A percentile compares a stretch with the other conserved stretches of the same genome.
Conservation (phyloP, 208 protist genomes). For the Crithidia expoeki region DNA sequence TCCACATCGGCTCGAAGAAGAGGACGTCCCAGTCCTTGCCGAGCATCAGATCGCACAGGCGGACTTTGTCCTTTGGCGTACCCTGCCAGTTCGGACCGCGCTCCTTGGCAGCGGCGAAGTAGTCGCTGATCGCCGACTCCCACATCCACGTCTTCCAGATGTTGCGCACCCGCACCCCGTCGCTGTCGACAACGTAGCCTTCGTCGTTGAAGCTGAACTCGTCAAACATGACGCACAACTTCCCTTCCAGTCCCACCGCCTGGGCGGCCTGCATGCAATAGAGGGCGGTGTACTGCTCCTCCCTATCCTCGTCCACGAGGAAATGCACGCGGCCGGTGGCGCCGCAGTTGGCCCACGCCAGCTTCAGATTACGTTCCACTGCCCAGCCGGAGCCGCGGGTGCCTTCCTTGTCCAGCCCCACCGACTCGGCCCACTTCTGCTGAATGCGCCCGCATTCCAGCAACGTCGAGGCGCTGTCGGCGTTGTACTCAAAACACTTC, state of each 20-base stretch:
- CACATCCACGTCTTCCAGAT: slow-evolving; percentile 95
- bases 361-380: slow-evolving; percentile 60
- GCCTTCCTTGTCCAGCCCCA: slow-evolving; percentile 63
- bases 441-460: slow-evolving; percentile 90
- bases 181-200: slow-evolving; percentile 73
- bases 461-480: slow-evolving; percentile 88
- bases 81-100: slow-evolving; percentile 72
- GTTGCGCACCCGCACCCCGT: slow-evolving; percentile 72
- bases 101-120: slow-evolving; percentile 58
- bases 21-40: slow-evolving; percentile 66
- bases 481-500: slow-evolving; percentile 94
- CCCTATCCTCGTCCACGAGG: slow-evolving; percentile 83
- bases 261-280: slow-evolving; percentile 77
- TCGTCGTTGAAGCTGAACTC: slow-evolving; percentile 87
- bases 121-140: slow-evolving; percentile 86
- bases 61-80: slow-evolving; percentile 71
- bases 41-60: slow-evolving; percentile 86
- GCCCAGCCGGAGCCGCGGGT: slow-evolving; percentile 65
- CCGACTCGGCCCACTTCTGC: slow-evolving; percentile 82
- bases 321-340: slow-evolving; percentile 87
- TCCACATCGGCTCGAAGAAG: slow-evolving; percentile 93
- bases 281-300: slow-evolving; percentile 89
- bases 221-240: slow-evolving; percentile 90
- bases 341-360: slow-evolving; percentile 66
- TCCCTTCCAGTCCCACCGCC: slow-evolving; percentile 73